These are phyloP conservation scores for Eruca vesicaria DNA, from an alignment of 441 rosid genomes.

Conservation along the genomic window DNA sequence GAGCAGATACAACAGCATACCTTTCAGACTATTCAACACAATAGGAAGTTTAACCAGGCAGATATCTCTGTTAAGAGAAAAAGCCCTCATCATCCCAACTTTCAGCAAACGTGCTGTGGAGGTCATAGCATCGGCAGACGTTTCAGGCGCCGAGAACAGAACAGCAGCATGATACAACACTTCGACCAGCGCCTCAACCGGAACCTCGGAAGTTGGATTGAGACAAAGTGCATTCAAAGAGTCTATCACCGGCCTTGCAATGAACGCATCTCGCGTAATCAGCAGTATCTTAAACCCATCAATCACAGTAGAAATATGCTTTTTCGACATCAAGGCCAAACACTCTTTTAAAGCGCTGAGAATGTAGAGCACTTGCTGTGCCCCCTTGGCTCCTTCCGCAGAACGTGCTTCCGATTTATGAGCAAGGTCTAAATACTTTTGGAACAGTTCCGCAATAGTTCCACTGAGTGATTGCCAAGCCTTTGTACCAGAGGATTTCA, in stretches of 20 bases:
- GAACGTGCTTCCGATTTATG: constrained; percentile 54
- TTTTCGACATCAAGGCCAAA: constrained; percentile 68
- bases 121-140: constrained; percentile 70
- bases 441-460: constrained; percentile 55
- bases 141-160: constrained; percentile 53
- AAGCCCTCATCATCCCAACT: constrained; percentile 71
- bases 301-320: constrained; percentile 51
- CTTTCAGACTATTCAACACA: constrained; percentile 76
- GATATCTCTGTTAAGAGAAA: constrained; percentile 58
- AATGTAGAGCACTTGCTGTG: constrained; percentile 68
- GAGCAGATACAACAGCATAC: constrained; percentile 39
- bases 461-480: constrained; percentile 62
- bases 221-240: constrained; percentile 61
- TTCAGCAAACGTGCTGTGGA: constrained; percentile 78
- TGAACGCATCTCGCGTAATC: constrained; percentile 57
- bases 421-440: constrained; percentile 69
- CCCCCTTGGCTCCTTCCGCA: constrained; percentile 64
- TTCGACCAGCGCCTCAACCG: constrained; percentile 69
- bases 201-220: constrained; percentile 52
- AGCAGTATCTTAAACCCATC: constrained; percentile 67
- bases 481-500: constrained; percentile 54
- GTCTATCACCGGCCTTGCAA: constrained; percentile 74
- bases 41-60: constrained; percentile 71
- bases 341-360: constrained; percentile 75
- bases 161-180: constrained; percentile 57